Percentiles rank a stretch among this genome's conserved stretches.
Conservation (phyloP, 805 yeast species). For the Spathaspora girioi region DNA sequence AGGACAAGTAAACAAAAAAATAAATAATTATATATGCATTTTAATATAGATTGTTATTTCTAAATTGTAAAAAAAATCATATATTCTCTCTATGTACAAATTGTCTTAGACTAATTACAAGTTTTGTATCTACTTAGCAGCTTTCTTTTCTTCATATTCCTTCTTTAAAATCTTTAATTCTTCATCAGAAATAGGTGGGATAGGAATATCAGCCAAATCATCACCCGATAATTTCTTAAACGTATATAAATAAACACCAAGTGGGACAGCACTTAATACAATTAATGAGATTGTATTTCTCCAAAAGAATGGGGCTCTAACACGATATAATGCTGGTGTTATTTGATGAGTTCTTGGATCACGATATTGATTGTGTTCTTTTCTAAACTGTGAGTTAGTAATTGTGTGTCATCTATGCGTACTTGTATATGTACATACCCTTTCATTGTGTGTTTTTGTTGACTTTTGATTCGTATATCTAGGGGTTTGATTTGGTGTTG, state of each 20-base stretch:
- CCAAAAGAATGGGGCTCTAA: slow-evolving; percentile 82
- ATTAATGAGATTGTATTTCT: slow-evolving; percentile 65
- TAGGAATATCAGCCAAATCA: slow-evolving; percentile 87
- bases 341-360: slow-evolving; percentile 74
- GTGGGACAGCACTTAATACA: slow-evolving; percentile 58
- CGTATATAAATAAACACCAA: slow-evolving; percentile 63
- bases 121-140: neutral
- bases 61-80: neutral
- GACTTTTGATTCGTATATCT: neutral
- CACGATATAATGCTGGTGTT: slow-evolving; percentile 92
- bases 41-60: too few species aligned
- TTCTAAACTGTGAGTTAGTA: slow-evolving; percentile 22
- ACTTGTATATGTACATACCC: neutral
- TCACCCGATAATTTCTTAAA: slow-evolving; percentile 66
- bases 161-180: slow-evolving; percentile 68
- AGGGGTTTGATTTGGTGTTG: neutral
- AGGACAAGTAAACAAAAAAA: neutral
- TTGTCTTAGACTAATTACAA: too few species aligned
- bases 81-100: slow-evolving; percentile 9
- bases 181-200: slow-evolving; percentile 84
- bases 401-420: neutral
- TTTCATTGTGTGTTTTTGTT: neutral
- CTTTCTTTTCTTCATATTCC: slow-evolving; percentile 53
- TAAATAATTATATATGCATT: neutral
- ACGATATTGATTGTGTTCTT: slow-evolving; percentile 41